Conservation (phyloP, 2,329 filamentous ascomycete genomes). For the Microdochium bolleyi region DNA sequence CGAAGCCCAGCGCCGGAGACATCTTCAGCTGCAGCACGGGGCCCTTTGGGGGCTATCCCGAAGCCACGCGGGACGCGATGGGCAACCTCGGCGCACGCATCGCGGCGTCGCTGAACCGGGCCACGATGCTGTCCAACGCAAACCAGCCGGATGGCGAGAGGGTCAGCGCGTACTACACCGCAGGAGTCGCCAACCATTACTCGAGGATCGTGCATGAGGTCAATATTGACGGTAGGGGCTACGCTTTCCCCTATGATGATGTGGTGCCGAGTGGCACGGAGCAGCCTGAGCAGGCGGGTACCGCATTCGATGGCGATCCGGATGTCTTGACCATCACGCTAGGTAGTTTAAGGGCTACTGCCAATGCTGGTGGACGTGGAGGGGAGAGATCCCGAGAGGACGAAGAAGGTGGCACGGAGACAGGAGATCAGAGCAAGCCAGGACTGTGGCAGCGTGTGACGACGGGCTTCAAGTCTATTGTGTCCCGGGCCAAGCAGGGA, state of each 20-base stretch:
- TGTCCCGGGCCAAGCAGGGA: too few species aligned
- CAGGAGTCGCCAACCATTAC: constrained; percentile 55
- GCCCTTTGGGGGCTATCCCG: constrained; percentile 39
- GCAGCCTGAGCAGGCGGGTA: constrained; percentile 50
- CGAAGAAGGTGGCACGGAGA: not conserved
- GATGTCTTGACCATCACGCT: constrained; percentile 47
- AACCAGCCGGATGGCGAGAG: constrained; percentile 44
- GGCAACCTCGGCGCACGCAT: constrained; percentile 65
- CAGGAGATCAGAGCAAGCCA: too few species aligned
- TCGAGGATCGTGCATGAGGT: constrained; percentile 54
- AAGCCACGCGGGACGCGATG: constrained; percentile 32
- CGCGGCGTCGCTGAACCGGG: constrained; percentile 67
- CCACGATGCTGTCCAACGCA: constrained; percentile 51
- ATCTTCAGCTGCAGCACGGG: constrained; percentile 31
- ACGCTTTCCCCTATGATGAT: constrained; percentile 67
- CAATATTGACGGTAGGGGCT: constrained; percentile 52
- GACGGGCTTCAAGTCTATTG: too few species aligned
- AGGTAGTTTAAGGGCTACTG: constrained; percentile 28
- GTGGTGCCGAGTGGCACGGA: constrained; percentile 44
- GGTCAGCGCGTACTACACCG: constrained; percentile 42
- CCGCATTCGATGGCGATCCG: constrained; percentile 49
- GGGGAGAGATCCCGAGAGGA: not conserved
- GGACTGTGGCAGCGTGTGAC: too few species aligned
- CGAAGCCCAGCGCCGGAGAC: constrained; percentile 32
- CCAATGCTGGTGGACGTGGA: not conserved